A percentile compares a stretch with the other conserved stretches of the same genome.
Evolutionary conservation across 169 alveolate genomes (phyloP).

Genomic region (Cryptosporidium baileyi): DNA sequence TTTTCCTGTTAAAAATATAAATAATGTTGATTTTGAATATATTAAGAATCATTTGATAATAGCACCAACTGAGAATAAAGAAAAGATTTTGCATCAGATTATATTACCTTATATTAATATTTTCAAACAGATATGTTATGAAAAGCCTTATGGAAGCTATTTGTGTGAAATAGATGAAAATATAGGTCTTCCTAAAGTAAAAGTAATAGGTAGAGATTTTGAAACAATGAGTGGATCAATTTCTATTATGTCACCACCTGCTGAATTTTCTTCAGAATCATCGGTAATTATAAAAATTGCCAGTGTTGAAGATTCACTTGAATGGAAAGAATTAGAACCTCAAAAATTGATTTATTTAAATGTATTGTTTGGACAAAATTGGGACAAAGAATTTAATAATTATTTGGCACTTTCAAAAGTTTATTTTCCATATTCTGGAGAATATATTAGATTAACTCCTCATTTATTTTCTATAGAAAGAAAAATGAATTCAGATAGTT

Average conservation of each 20-base stretch:
- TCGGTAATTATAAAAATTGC: neutral
- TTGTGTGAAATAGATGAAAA: conserved; percentile 19
- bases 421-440: conserved; percentile 59
- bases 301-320: neutral
- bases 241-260: conserved; percentile 57
- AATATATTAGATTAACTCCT: conserved; percentile 47
- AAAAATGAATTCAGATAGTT: neutral
- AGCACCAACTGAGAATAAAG: neutral
- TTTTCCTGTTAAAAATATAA: neutral
- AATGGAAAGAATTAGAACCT: conserved; percentile 1
- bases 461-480: conserved; percentile 19
- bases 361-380: conserved; percentile 12
- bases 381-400: neutral
- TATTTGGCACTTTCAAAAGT: neutral
- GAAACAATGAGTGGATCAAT: neutral
- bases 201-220: neutral
- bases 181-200: conserved; percentile 19
- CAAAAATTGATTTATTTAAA: conserved; percentile 5
- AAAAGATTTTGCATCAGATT: neutral
- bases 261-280: neutral
- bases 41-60: neutral
- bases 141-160: conserved; percentile 43
- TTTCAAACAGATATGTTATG: conserved; percentile 26
- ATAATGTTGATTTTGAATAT: neutral
- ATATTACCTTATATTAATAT: neutral